Percentiles rank a stretch among this genome's conserved stretches.
These are phyloP conservation scores for Trichoderma atroviride DNA, from an alignment of 2,329 filamentous ascomycete species.

Conservation along the genomic window DNA sequence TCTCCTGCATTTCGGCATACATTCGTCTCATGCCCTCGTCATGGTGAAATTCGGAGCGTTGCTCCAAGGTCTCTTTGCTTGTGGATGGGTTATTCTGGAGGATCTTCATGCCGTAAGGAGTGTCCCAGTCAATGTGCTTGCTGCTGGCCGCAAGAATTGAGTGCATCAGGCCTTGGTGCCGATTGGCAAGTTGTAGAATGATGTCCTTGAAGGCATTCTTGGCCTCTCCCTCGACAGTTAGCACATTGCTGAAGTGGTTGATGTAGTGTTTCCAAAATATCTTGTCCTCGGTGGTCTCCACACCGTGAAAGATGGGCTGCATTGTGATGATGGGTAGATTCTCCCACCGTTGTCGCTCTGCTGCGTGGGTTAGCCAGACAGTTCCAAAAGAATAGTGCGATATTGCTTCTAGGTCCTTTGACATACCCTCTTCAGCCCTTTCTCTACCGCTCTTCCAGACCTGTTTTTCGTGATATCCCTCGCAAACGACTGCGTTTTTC, in stretches of 20 bases:
- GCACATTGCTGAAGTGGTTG: slow-evolving; percentile 73
- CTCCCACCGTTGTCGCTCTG: slow-evolving; percentile 55
- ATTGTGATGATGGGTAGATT: slow-evolving; percentile 58
- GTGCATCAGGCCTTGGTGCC: slow-evolving; percentile 84
- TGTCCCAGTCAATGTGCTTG: slow-evolving; percentile 68
- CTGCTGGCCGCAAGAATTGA: slow-evolving; percentile 83
- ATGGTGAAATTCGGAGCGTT: slow-evolving; percentile 59
- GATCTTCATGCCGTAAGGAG: slow-evolving; percentile 58
- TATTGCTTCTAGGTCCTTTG: background rate
- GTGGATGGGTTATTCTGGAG: slow-evolving; percentile 54
- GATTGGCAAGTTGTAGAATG: slow-evolving; percentile 77
- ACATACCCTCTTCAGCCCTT: slow-evolving; percentile 67
- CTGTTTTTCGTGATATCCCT: slow-evolving; percentile 85
- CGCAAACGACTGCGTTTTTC: slow-evolving; percentile 90
- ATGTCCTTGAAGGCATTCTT: slow-evolving; percentile 86
- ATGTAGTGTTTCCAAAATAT: slow-evolving; percentile 84
- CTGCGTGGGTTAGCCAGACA: slow-evolving; percentile 26
- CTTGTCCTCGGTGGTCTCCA: slow-evolving; percentile 78
- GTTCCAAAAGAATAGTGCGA: background rate
- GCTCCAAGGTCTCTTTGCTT: slow-evolving; percentile 49
- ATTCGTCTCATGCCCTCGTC: slow-evolving; percentile 57
- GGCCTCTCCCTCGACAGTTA: slow-evolving; percentile 79
- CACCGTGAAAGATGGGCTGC: slow-evolving; percentile 73
- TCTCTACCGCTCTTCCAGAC: slow-evolving; percentile 87
- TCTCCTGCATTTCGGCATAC: slow-evolving; percentile 49